These are phyloP conservation scores for Metarhizium album DNA, from an alignment of 2,329 filamentous ascomycete genomes.

Conservation along the genomic window DNA sequence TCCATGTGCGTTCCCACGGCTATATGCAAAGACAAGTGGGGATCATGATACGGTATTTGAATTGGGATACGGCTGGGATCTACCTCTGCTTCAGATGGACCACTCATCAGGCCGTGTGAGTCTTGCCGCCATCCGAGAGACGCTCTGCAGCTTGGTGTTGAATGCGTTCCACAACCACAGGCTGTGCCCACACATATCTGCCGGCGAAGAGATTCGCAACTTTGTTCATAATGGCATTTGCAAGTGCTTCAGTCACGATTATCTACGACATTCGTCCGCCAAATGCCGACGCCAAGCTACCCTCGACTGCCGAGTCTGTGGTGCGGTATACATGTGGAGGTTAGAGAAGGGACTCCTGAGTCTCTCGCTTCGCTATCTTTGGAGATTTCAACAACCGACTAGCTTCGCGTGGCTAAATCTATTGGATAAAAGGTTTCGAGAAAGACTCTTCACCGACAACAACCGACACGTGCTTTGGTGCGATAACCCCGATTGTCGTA, in stretches of 20 bases:
- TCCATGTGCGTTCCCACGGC: background rate
- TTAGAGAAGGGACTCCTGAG: background rate
- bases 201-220: background rate
- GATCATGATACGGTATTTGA: background rate
- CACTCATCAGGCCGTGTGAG: background rate
- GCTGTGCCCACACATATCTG: conserved; percentile 1
- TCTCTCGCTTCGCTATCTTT: background rate
- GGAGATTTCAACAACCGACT: background rate
- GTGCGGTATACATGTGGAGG: conserved; percentile 1
- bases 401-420: conserved; percentile 1
- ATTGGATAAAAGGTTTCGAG: background rate
- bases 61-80: background rate
- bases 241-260: background rate
- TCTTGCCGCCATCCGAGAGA: background rate
- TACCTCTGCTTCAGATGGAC: background rate
- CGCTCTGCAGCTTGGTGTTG: background rate
- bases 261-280: background rate
- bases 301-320: conserved; percentile 1
- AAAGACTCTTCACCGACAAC: background rate
- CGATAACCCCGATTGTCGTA: background rate
- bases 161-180: background rate
- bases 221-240: conserved; percentile 1
- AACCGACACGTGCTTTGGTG: conserved; percentile 3
- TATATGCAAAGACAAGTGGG: background rate
- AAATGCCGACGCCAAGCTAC: background rate